phyloP scores from a whole-genome alignment of 805 yeast genomes.

The Tetrapisispora namnaoensis region DNA sequence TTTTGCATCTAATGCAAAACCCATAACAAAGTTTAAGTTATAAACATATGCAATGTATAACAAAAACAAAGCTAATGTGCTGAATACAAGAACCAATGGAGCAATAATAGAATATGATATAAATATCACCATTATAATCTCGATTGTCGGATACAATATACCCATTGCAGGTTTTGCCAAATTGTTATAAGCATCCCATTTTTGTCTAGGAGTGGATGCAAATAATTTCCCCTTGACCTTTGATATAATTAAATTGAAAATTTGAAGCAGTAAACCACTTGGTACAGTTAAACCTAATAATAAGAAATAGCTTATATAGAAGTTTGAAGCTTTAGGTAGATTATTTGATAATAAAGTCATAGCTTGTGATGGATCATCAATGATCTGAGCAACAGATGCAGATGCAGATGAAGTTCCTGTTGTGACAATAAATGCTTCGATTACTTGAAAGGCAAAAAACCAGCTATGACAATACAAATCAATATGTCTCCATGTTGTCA shows the following conservation, averaged over 20 bases:
- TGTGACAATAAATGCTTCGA: slow-evolving; percentile 78
- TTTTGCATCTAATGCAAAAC: slow-evolving; percentile 50
- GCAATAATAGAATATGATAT: slow-evolving; percentile 71
- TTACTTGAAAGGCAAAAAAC: slow-evolving; percentile 83
- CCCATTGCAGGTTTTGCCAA: slow-evolving; percentile 73
- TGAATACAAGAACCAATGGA: slow-evolving; percentile 60
- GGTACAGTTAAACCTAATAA: slow-evolving; percentile 74
- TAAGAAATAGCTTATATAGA: slow-evolving; percentile 73
- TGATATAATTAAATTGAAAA: slow-evolving; percentile 62
- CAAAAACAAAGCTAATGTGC: slow-evolving; percentile 47
- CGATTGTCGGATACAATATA: slow-evolving; percentile 66
- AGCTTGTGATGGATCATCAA: slow-evolving; percentile 58
- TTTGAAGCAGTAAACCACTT: slow-evolving; percentile 66
- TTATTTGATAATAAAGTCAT: slow-evolving; percentile 63
- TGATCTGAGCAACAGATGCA: slow-evolving; percentile 62
- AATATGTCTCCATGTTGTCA: slow-evolving; percentile 57
- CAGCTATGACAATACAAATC: slow-evolving; percentile 81
- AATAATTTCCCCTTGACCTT: slow-evolving; percentile 60
- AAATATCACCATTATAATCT: slow-evolving; percentile 63
- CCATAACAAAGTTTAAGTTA: slow-evolving; percentile 52
- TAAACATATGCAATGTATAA: slow-evolving; percentile 55
- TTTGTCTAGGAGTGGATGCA: slow-evolving; percentile 85
- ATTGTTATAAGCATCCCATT: slow-evolving; percentile 67
- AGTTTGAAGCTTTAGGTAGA: slow-evolving; percentile 84
- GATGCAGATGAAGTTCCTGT: slow-evolving; percentile 77